Evolutionary conservation across 805 yeast genomes (phyloP), one percentile per base, ranked within the genome.

Genomic region (Cyberlindnera maritima): DNA sequence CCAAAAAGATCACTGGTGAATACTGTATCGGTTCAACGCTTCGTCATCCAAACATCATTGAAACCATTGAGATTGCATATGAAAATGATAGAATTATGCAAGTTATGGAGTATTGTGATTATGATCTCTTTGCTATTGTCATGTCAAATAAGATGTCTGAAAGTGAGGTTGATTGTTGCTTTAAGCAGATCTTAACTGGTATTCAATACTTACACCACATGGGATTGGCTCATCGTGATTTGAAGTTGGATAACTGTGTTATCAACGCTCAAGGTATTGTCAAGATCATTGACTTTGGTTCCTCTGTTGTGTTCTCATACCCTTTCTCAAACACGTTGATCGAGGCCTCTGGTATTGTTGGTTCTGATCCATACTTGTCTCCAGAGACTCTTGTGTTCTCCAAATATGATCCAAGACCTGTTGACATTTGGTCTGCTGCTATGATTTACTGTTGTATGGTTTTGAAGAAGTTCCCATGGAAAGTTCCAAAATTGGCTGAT

Each of bases 101-200:
- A 67, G 91, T 91, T 39, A 86, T 91, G 95, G 97, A 91, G 62
- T 91, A 88, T 65, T 90, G 96, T 65, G 96, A 91, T 56, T 90
- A 78, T 63, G 97, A 91, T 64, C 72, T 91, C 55, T 91, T 91
- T 67, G 97, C 97, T 11, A 87, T 91, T 48, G 97, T 91, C 28
- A 90, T 91, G 96, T 83, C 91, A 43, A 88, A 89, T 57, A 85
- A 87, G 59, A 91, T 91, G 97, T 67, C 83, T 1, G 68, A 75
- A 41, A 80, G 75, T 38, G 97, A 91, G 65, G 77, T 88, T 32
- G 82, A 83, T 64, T 91, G 97, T 66, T 91, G 96, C 66, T 88
- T 91, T 65, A 87, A 88, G 60, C 96, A 88, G 68, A 79, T 91
- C 29, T 67, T 90, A 59, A 80, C 80, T 36, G 97, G 96, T 44